These are phyloP conservation scores for Curvularia spicifera DNA, from an alignment of 2,329 filamentous ascomycete species.

Conservation along the genomic window DNA sequence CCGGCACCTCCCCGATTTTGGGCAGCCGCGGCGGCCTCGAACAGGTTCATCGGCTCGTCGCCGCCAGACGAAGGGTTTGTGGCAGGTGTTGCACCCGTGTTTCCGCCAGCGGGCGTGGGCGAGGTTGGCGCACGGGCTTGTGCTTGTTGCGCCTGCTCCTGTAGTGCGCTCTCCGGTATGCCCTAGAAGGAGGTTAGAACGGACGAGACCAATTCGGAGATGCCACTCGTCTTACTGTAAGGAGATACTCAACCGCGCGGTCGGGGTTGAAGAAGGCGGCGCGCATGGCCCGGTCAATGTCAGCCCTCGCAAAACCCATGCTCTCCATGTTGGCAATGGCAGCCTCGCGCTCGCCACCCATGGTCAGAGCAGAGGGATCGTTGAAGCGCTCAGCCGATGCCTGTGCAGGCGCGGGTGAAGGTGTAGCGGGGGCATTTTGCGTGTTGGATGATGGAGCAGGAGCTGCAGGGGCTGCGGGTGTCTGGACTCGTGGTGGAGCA, in stretches of 20 bases:
- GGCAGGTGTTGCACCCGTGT: conserved; percentile 34
- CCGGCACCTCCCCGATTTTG: conserved; percentile 55
- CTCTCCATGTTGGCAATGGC: conserved; percentile 93
- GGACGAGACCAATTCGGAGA: conserved; percentile 3
- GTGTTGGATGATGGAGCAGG: conserved; percentile 54
- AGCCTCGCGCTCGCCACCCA: conserved; percentile 80
- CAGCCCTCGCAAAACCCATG: conserved; percentile 90
- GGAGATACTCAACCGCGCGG: conserved; percentile 92
- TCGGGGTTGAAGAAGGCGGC: conserved; percentile 97
- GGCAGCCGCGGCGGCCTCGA: conserved; percentile 84
- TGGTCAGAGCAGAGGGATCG: conserved; percentile 81
- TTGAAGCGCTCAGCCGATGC: conserved; percentile 58
- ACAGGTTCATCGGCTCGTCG: conserved; percentile 81
- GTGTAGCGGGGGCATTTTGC: conserved; percentile 58
- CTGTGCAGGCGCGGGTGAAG: conserved; percentile 57
- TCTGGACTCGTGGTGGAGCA: conserved; percentile 52
- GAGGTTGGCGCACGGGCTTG: conserved; percentile 52
- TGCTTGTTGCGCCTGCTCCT: conserved; percentile 61
- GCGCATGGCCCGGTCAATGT: conserved; percentile 93
- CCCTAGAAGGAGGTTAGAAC: conserved; percentile 63
- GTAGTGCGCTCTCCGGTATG: conserved; percentile 83
- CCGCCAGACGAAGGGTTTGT: conserved; percentile 58
- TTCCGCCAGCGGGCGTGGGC: conserved; percentile 48
- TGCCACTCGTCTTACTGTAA: conserved; percentile 68
- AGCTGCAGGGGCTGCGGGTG: conserved; percentile 65